A percentile compares a stretch with the other conserved stretches of the same genome.
Evolutionary conservation across 768 basidiomycete species (phyloP).

Genomic region (Suillus decipiens): DNA sequence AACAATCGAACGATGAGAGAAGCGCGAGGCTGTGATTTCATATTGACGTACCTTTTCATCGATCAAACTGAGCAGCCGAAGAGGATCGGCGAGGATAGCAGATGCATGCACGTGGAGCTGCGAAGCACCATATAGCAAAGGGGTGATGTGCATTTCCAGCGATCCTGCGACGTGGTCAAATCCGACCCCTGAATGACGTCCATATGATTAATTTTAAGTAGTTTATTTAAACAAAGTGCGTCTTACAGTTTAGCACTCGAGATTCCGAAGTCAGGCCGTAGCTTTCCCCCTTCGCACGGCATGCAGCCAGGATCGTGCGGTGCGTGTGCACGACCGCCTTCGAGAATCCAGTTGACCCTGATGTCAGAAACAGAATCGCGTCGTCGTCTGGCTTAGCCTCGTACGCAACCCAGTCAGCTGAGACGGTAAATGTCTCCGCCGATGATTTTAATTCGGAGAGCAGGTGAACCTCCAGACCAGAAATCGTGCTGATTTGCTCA

Average conservation of each 20-base stretch:
- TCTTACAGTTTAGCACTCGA: constrained; percentile 43
- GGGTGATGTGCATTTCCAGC: constrained; percentile 43
- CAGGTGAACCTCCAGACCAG: constrained; percentile 27
- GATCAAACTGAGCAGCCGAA: constrained; percentile 30
- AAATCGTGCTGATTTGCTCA: constrained; percentile 25
- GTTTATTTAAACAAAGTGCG: not conserved
- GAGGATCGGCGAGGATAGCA: constrained; percentile 26
- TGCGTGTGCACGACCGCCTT: constrained; percentile 44
- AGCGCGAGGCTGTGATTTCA: constrained; percentile 20
- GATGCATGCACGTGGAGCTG: constrained; percentile 26
- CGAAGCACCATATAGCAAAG: constrained; percentile 33
- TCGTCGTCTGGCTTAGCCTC: constrained; percentile 28
- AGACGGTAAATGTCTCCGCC: constrained; percentile 8
- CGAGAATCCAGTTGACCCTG: constrained; percentile 47
- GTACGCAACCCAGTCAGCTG: constrained; percentile 22
- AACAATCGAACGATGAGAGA: constrained; percentile 8
- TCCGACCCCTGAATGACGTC: constrained; percentile 35
- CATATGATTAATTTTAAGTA: not conserved
- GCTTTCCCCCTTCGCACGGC: constrained; percentile 34
- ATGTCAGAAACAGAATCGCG: constrained; percentile 39
- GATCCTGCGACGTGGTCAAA: constrained; percentile 49
- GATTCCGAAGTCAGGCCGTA: constrained; percentile 37
- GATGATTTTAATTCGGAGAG: constrained; percentile 24
- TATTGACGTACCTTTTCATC: constrained; percentile 35
- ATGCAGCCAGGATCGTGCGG: constrained; percentile 37